These are phyloP conservation scores for Aphanomyces astaci DNA, from an alignment of 352 stramenopile genomes.

Conservation along the genomic window DNA sequence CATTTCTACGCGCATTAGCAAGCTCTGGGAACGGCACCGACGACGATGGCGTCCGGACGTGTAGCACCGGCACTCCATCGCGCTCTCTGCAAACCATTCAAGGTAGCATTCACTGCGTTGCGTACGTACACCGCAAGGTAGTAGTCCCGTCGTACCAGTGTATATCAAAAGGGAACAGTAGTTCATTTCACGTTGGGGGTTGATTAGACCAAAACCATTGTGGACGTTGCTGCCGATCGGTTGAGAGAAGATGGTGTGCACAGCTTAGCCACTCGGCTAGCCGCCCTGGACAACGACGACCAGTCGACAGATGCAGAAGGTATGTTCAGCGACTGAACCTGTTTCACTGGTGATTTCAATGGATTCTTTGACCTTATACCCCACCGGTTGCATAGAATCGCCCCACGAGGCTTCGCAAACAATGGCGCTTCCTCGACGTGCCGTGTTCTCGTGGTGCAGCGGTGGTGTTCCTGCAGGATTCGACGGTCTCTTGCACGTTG, in stretches of 20 bases:
- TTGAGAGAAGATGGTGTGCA: background rate
- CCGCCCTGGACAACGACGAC: background rate
- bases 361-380: background rate
- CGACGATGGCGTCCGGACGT: background rate
- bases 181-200: background rate
- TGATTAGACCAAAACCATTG: background rate
- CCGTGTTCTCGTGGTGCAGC: conserved; percentile 3
- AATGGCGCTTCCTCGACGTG: conserved; percentile 4
- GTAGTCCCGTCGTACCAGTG: no score
- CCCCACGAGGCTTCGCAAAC: background rate
- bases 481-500: conserved; percentile 3
- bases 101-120: background rate
- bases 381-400: background rate
- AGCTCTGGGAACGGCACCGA: background rate
- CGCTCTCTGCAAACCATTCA: background rate
- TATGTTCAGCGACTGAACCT: no score
- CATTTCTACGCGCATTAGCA: background rate
- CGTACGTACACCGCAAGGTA: conserved; percentile 1
- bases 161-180: no score
- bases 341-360: no score
- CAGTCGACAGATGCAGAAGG: background rate
- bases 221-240: background rate
- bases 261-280: background rate
- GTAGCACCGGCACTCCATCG: background rate
- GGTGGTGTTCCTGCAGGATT: background rate